Evolutionary conservation across 2,329 filamentous ascomycete genomes (phyloP).

Genomic region (Verticillium dahliae): DNA sequence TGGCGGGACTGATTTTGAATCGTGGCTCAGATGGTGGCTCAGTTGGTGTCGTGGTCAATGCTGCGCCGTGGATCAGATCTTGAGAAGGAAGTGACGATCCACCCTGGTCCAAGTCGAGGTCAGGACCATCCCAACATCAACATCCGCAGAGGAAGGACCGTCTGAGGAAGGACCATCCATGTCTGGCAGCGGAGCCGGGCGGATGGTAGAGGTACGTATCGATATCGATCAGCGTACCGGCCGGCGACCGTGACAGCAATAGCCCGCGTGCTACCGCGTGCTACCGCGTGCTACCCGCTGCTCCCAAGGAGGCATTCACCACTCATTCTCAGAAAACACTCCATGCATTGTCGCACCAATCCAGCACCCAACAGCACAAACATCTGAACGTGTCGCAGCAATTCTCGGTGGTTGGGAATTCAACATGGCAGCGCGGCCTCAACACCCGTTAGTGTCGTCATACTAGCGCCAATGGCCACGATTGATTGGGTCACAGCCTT

Average conservation of each 20-base stretch:
- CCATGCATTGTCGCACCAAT: no score
- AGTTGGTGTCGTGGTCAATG: background rate
- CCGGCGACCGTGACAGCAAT: no score
- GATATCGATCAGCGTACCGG: background rate
- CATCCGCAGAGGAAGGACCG: no score
- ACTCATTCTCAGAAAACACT: no score
- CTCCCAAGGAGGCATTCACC: no score
- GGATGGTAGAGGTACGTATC: background rate
- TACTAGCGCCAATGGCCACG: background rate
- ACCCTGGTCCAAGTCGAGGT: background rate
- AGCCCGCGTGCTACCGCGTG: no score
- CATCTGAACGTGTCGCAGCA: no score
- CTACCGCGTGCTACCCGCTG: no score
- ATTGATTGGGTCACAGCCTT: background rate
- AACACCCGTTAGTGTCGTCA: background rate
- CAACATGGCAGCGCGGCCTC: background rate
- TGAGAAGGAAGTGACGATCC: background rate
- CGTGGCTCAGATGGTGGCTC: background rate
- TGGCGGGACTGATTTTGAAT: background rate
- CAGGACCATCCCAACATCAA: no score
- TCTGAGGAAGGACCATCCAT: background rate
- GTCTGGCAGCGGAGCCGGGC: background rate
- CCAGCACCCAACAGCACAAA: no score
- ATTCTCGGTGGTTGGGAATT: no score
- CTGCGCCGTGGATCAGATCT: background rate